Percentiles rank a stretch among this genome's conserved stretches.
These are phyloP conservation scores for Cordyceps javanica DNA, from an alignment of 2,329 filamentous ascomycete species.

Conservation along the genomic window DNA sequence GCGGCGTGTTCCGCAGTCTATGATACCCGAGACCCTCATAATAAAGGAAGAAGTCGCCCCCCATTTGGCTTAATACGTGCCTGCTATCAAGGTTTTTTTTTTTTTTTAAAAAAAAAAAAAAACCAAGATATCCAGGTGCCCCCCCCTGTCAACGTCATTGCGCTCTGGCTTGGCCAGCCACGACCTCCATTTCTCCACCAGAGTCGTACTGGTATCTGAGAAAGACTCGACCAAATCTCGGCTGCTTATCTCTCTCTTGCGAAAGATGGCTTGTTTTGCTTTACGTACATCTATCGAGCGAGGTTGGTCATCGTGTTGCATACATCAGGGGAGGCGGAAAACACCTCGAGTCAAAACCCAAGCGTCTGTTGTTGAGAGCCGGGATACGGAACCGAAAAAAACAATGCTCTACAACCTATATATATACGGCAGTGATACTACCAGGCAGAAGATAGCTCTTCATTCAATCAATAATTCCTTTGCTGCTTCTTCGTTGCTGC, in stretches of 20 bases:
- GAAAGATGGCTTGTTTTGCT: not conserved
- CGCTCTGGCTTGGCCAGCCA: not conserved
- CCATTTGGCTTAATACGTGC: not conserved
- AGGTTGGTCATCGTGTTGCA: not conserved
- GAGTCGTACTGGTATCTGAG: not conserved
- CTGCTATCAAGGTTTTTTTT: not conserved
- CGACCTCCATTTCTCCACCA: not conserved
- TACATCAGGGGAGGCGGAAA: too few relatives aligned
- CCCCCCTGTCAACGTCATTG: not conserved
- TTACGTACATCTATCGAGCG: not conserved
- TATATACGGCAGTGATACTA: too few relatives aligned
- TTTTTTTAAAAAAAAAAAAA: too few relatives aligned
- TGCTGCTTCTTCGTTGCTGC: too few relatives aligned
- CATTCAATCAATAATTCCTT: too few relatives aligned
- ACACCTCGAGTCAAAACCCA: too few relatives aligned
- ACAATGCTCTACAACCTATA: too few relatives aligned
- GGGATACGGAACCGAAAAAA: not conserved
- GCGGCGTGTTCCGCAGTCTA: not conserved
- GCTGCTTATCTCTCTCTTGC: not conserved
- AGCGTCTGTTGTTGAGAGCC: too few relatives aligned
- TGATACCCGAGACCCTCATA: not conserved
- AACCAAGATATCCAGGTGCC: not conserved
- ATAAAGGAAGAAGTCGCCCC: not conserved
- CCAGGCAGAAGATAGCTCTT: too few relatives aligned
- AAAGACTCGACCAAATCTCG: not conserved